Evolutionary conservation across 495 filamentous ascomycete genomes (phyloP).

Genomic region (Aspergillus indologenus): DNA sequence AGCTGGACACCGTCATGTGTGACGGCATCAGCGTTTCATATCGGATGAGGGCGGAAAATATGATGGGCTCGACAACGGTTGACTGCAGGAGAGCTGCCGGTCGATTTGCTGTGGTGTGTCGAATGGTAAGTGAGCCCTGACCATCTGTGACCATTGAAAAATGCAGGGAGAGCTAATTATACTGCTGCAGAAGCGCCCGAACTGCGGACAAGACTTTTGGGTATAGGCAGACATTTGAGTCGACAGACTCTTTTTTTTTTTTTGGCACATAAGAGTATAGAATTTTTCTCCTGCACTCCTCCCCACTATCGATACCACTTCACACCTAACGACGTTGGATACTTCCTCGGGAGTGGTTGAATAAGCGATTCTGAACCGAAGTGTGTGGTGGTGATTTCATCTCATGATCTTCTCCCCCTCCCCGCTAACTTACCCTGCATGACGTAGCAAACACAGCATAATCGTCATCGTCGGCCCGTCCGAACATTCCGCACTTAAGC

Average conservation of each 20-base stretch:
- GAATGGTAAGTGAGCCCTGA: not conserved
- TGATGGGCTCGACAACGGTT: conserved; percentile 5
- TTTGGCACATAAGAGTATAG: too few relatives aligned
- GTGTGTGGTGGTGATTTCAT: conserved; percentile 20
- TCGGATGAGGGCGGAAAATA: conserved; percentile 17
- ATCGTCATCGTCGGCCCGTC: conserved; percentile 36
- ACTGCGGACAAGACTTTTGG: not conserved
- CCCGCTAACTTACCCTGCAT: conserved; percentile 29
- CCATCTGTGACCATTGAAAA: too few relatives aligned
- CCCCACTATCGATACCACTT: not conserved
- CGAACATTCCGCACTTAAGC: conserved; percentile 30
- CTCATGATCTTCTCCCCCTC: conserved; percentile 21
- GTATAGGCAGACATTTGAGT: not conserved
- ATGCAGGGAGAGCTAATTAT: not conserved
- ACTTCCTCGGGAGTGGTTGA: conserved; percentile 4
- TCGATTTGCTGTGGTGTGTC: not conserved
- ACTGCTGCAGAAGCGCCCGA: not conserved
- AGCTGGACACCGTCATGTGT: conserved; percentile 2
- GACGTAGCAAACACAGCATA: conserved; percentile 35
- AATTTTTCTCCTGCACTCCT: not conserved
- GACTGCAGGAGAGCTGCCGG: conserved; percentile 3
- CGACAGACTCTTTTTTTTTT: not conserved
- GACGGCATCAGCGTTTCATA: conserved; percentile 21
- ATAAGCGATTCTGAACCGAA: not conserved
- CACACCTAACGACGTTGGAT: too few relatives aligned